Conservation (phyloP, 176 grass and related monocot species). For the Triticum monococcum region DNA sequence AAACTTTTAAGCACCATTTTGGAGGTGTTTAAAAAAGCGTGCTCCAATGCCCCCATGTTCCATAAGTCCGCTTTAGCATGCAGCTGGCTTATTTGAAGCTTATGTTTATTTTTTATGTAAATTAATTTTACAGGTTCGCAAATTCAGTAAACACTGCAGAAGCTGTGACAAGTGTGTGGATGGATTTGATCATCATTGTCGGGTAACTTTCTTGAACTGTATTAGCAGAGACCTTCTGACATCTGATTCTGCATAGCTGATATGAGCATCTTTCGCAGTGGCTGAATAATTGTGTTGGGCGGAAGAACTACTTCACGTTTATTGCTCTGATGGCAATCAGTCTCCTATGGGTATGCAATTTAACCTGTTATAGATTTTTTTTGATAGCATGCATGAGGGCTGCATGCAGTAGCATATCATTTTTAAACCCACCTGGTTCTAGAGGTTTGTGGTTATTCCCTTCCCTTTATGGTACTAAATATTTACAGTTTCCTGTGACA, state of each 20-base stretch:
- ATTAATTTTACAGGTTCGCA: constrained; percentile 62
- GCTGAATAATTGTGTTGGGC: constrained; percentile 99
- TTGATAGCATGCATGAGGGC: background rate
- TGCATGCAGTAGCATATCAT: background rate
- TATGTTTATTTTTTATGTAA: constrained; percentile 20
- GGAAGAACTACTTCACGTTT: constrained; percentile 91
- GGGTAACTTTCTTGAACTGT: constrained; percentile 52
- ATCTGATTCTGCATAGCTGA: constrained; percentile 18
- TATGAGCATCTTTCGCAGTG: constrained; percentile 58
- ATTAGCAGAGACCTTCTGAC: constrained; percentile 9
- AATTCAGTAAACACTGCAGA: constrained; percentile 98
- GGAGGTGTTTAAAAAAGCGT: too few species aligned
- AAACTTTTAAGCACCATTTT: too few species aligned
- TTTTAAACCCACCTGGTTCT: background rate
- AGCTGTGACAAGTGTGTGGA: constrained; percentile 99
- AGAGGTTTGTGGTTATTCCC: background rate
- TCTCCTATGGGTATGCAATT: constrained; percentile 77
- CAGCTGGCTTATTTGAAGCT: constrained; percentile 9
- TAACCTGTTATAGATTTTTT: background rate
- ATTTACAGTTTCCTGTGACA: constrained; percentile 40
- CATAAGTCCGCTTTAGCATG: background rate
- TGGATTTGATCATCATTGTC: constrained; percentile 98
- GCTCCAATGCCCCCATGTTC: too few species aligned
- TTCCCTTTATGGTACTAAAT: constrained; percentile 30
- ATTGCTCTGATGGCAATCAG: constrained; percentile 91